Evolutionary conservation across 495 filamentous ascomycete species (phyloP).

Genomic region (Mytilinidion resinicola): DNA sequence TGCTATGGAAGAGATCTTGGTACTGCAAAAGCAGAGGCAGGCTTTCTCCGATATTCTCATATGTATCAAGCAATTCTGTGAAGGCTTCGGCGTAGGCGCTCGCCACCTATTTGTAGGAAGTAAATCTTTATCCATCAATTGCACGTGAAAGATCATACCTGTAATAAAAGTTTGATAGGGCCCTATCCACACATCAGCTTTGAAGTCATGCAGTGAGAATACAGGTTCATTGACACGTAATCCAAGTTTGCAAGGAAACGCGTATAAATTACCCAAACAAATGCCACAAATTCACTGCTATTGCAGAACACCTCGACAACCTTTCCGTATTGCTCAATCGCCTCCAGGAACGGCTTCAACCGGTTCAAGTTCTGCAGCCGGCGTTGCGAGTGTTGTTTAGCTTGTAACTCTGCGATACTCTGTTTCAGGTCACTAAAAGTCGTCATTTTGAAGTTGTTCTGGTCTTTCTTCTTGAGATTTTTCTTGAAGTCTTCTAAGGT

Average conservation of each 20-base stretch:
- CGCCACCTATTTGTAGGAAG: background rate
- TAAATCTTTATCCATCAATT: background rate
- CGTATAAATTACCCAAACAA: slow-evolving; percentile 33
- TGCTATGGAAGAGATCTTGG: slow-evolving; percentile 1
- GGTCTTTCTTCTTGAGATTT: background rate
- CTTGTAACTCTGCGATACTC: background rate
- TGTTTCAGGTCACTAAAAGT: background rate
- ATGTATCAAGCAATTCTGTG: slow-evolving; percentile 3
- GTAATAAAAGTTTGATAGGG: background rate
- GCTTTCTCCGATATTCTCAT: slow-evolving; percentile 8
- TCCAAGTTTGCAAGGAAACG: no score
- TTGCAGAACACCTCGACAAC: slow-evolving; percentile 40
- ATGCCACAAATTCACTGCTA: slow-evolving; percentile 32
- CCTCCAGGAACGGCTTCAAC: slow-evolving; percentile 34
- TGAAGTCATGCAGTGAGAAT: no score
- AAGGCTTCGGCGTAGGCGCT: slow-evolving; percentile 9
- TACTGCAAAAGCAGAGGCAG: slow-evolving; percentile 6
- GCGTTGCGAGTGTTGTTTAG: background rate
- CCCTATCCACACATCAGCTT: slow-evolving; percentile 6
- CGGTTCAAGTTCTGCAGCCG: background rate
- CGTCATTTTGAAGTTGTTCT: background rate
- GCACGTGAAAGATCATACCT: background rate
- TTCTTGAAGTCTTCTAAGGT: slow-evolving; percentile 14
- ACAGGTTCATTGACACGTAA: no score
- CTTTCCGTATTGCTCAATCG: slow-evolving; percentile 39